These are phyloP conservation scores for Cutaneotrichosporon dermatis DNA, from an alignment of 1,284 basidiomycete genomes.

Conservation along the genomic window DNA sequence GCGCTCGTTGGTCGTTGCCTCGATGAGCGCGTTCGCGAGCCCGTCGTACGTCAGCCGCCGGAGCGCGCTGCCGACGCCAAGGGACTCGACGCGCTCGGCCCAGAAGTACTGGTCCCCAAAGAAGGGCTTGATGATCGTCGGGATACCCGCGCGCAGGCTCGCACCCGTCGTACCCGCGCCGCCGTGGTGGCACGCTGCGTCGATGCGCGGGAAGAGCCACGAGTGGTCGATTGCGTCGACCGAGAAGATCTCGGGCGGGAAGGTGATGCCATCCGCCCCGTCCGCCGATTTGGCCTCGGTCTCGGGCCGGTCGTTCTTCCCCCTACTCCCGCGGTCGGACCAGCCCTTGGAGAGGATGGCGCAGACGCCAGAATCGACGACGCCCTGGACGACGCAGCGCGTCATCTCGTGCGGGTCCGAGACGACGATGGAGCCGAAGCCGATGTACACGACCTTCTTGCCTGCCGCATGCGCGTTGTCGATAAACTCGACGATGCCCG, in stretches of 20 bases:
- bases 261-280: slow-evolving; percentile 49
- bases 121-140: slow-evolving; percentile 94
- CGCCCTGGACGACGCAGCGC: slow-evolving; percentile 79
- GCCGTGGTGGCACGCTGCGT: slow-evolving; percentile 95
- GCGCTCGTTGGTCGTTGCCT: slow-evolving; percentile 79
- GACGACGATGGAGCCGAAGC: slow-evolving; percentile 97
- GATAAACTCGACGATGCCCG: slow-evolving; percentile 75
- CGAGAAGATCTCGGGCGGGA: slow-evolving; percentile 69
- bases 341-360: slow-evolving; percentile 96
- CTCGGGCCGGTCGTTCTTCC: slow-evolving; percentile 30
- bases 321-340: slow-evolving; percentile 81
- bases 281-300: slow-evolving; percentile 21
- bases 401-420: slow-evolving; percentile 91
- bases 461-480: slow-evolving; percentile 63
- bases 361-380: slow-evolving; percentile 74
- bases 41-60: slow-evolving; percentile 75
- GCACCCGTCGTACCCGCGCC: slow-evolving; percentile 95
- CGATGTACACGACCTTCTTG: slow-evolving; percentile 95
- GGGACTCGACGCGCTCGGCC: slow-evolving; percentile 87
- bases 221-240: slow-evolving; percentile 90
- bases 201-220: slow-evolving; percentile 90
- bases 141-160: slow-evolving; percentile 63
- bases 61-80: slow-evolving; percentile 81
- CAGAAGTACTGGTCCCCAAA: slow-evolving; percentile 98
- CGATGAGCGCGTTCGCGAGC: slow-evolving; percentile 68